Evolutionary conservation across 495 filamentous ascomycete genomes (phyloP).

Genomic region (Podospora bellae-mahoneyi): DNA sequence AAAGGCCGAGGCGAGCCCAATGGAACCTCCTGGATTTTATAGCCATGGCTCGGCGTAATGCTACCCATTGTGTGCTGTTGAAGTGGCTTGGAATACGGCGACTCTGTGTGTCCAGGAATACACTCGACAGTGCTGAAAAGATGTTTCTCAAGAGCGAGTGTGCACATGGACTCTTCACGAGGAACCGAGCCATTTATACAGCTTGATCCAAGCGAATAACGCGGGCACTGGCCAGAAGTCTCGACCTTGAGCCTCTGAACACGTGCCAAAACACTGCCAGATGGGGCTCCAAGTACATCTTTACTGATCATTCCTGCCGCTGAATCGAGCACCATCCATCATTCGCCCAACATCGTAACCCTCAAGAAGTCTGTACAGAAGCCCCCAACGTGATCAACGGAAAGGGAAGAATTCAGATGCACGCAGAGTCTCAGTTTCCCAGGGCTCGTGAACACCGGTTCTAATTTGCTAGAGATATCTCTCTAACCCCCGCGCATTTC

Average conservation of each 20-base stretch:
- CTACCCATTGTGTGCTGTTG: neutral
- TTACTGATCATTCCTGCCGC: too few relatives aligned
- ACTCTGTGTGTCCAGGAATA: too few relatives aligned
- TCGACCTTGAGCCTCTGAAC: neutral
- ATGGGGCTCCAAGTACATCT: neutral
- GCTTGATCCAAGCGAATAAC: neutral
- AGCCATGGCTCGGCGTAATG: neutral
- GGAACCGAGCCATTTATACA: neutral
- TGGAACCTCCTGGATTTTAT: neutral
- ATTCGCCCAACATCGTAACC: neutral
- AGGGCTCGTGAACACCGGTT: neutral
- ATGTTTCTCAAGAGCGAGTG: too few relatives aligned
- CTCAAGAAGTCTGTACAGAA: neutral
- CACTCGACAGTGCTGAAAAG: too few relatives aligned
- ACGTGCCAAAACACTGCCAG: neutral
- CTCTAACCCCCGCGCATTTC: neutral
- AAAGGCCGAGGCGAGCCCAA: neutral
- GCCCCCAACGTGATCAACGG: neutral
- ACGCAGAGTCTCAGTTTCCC: neutral
- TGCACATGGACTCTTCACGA: neutral
- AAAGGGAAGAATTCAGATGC: neutral
- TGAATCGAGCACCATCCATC: neutral
- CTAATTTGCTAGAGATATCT: neutral
- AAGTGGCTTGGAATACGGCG: neutral
- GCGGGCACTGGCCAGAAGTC: neutral